Conservation (phyloP, 441 rosid genomes). For the Bruguiera hainesii region DNA sequence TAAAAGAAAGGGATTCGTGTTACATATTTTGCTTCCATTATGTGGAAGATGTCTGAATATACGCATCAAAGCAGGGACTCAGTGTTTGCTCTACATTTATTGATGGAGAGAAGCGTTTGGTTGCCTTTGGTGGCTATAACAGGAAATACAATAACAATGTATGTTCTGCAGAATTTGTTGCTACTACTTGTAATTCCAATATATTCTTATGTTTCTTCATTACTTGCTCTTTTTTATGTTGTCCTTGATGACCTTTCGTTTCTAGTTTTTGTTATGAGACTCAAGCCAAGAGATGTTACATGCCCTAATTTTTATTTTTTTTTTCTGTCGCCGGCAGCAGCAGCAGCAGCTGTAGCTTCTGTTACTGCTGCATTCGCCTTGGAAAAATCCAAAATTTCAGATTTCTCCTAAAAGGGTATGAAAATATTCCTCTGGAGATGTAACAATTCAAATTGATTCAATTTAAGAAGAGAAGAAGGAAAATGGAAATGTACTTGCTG, state of each 20-base stretch:
- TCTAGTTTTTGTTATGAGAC: slow-evolving; percentile 76
- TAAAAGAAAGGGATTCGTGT: slow-evolving; percentile 78
- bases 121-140: slow-evolving; percentile 96
- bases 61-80: slow-evolving; percentile 67
- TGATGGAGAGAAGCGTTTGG: slow-evolving; percentile 62
- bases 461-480: slow-evolving; percentile 64
- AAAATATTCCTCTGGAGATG: slow-evolving; percentile 35
- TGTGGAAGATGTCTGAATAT: slow-evolving; percentile 14
- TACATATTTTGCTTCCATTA: not conserved
- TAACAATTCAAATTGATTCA: slow-evolving; percentile 38
- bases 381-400: slow-evolving; percentile 78
- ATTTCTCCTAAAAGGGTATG: slow-evolving; percentile 38
- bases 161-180: slow-evolving; percentile 5
- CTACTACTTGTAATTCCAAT: not conserved
- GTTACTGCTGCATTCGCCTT: slow-evolving; percentile 95
- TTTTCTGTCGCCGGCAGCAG: slow-evolving; percentile 67
- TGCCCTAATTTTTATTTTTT: slow-evolving; percentile 57
- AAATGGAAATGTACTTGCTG: slow-evolving; percentile 47
- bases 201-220: slow-evolving; percentile 13
- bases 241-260: slow-evolving; percentile 16
- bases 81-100: slow-evolving; percentile 70
- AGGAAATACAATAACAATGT: slow-evolving; percentile 94
- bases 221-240: not conserved
- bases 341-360: slow-evolving; percentile 97
- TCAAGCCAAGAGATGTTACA: slow-evolving; percentile 53